phyloP scores from a whole-genome alignment of 176 grass and related monocot species.

The Eleusine indica region DNA sequence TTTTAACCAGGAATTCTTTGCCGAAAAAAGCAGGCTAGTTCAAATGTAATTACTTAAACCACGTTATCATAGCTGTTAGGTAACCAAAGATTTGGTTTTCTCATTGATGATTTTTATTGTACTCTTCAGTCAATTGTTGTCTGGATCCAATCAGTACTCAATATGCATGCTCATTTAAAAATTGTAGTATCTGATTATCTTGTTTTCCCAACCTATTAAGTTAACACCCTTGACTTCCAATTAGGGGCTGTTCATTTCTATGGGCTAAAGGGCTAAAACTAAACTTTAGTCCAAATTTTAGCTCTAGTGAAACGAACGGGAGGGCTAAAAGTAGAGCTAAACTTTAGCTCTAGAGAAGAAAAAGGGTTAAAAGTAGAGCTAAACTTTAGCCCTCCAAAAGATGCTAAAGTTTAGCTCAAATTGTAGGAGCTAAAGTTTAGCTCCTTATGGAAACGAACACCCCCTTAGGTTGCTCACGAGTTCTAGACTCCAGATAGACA shows the following conservation, averaged over 20 bases:
- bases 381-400: too few relatives aligned
- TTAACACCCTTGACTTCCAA: not conserved
- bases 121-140: not conserved
- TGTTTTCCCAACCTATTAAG: not conserved
- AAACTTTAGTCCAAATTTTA: too few relatives aligned
- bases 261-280: too few relatives aligned
- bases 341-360: too few relatives aligned
- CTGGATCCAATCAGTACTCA: not conserved
- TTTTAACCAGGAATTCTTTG: not conserved
- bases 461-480: not conserved
- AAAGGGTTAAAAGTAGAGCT: too few relatives aligned
- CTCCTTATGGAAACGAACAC: too few relatives aligned
- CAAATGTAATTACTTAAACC: slow-evolving; percentile 15
- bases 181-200: not conserved
- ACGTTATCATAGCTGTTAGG: not conserved
- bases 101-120: not conserved
- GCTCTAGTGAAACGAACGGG: too few relatives aligned
- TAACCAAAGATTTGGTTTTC: not conserved
- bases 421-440: too few relatives aligned
- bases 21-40: not conserved
- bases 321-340: too few relatives aligned
- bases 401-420: too few relatives aligned
- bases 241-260: not conserved
- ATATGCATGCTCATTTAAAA: not conserved
- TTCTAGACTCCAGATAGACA: not conserved